Percentiles rank a stretch among this genome's conserved stretches.
phyloP scores from a whole-genome alignment of 352 stramenopile species.

The Plasmopara viticola region DNA sequence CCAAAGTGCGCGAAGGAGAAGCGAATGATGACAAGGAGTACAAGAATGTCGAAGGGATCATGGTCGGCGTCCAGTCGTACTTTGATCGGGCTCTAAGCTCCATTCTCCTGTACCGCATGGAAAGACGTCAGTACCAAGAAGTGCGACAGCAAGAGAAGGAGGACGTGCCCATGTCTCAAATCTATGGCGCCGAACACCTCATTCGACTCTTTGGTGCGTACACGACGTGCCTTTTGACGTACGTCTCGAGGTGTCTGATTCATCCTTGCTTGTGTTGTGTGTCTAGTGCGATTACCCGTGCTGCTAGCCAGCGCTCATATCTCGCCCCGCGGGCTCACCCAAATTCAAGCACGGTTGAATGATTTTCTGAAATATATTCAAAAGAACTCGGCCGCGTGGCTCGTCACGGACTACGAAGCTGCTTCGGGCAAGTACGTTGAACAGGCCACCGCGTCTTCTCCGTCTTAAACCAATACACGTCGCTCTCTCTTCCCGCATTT shows the following conservation, averaged over 20 bases:
- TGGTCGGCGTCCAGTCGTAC: conserved; percentile 83
- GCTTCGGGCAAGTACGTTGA: conserved; percentile 53
- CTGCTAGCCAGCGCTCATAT: conserved; percentile 59
- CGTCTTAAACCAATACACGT: background rate
- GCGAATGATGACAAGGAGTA: conserved; percentile 61
- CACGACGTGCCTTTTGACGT: background rate
- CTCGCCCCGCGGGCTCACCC: conserved; percentile 43
- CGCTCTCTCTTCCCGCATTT: no score
- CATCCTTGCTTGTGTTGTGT: background rate
- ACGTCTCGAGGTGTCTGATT: background rate
- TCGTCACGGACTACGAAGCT: conserved; percentile 60
- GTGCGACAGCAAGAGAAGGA: conserved; percentile 47
- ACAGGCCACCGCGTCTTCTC: conserved; percentile 22
- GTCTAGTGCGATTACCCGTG: conserved; percentile 72
- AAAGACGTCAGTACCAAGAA: conserved; percentile 85
- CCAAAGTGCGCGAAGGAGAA: conserved; percentile 51
- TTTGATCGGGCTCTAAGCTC: conserved; percentile 86
- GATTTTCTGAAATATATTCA: conserved; percentile 83
- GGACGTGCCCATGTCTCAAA: conserved; percentile 68
- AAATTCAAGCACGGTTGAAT: conserved; percentile 70
- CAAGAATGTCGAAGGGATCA: conserved; percentile 79
- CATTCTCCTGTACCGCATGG: conserved; percentile 88
- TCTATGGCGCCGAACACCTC: conserved; percentile 90
- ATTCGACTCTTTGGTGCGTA: conserved; percentile 84
- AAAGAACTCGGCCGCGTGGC: conserved; percentile 65